phyloP scores from a whole-genome alignment of 768 basidiomycete species.

The Clitopilus hobsonii region DNA sequence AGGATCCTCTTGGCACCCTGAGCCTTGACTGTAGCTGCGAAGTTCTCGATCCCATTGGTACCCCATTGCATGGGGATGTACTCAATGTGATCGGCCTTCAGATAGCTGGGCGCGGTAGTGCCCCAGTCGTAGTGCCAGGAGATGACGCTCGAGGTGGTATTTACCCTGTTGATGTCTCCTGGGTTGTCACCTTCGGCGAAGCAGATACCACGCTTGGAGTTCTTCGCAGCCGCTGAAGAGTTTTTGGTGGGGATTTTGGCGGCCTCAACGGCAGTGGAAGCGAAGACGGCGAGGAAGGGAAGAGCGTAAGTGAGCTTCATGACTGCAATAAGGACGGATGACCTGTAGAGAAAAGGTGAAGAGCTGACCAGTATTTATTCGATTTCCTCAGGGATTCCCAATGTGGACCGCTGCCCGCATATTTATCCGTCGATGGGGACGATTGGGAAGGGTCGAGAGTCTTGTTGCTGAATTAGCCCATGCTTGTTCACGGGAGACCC shows the following conservation, averaged over 20 bases:
- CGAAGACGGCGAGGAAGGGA: neutral
- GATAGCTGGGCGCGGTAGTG: conserved; percentile 21
- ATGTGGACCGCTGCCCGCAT: neutral
- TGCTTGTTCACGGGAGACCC: neutral
- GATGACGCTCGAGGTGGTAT: conserved; percentile 22
- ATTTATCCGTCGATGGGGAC: neutral
- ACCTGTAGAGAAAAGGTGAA: neutral
- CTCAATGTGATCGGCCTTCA: conserved; percentile 22
- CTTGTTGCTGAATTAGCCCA: neutral
- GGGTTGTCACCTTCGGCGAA: conserved; percentile 21
- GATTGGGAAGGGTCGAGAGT: neutral
- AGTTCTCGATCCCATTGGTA: conserved; percentile 19
- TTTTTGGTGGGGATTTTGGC: neutral
- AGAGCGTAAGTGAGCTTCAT: neutral
- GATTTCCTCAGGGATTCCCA: neutral
- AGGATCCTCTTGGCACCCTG: conserved; percentile 36
- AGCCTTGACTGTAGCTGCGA: conserved; percentile 19
- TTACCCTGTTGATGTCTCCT: conserved; percentile 21
- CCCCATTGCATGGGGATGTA: conserved; percentile 39
- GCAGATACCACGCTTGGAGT: conserved; percentile 32
- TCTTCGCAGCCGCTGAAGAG: conserved; percentile 17
- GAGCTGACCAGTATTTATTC: neutral
- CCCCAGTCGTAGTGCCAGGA: conserved; percentile 44
- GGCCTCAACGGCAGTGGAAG: neutral
- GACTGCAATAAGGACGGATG: neutral